These are phyloP conservation scores for Diutina neorugosa DNA, from an alignment of 1,139 yeast species.

Conservation along the genomic window DNA sequence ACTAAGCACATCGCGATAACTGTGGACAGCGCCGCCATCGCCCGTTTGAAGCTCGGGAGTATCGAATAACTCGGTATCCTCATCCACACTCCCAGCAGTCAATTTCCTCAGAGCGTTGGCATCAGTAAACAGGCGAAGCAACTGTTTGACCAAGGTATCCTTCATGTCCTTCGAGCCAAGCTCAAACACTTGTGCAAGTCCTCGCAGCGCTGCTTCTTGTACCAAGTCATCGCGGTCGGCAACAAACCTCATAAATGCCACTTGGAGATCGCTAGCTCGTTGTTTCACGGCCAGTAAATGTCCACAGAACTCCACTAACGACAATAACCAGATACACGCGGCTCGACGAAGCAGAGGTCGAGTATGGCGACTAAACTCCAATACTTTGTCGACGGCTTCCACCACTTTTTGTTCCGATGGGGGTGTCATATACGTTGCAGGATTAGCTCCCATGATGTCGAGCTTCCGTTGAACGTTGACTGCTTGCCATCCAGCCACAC, in stretches of 20 bases:
- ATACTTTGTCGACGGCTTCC: conserved; percentile 31
- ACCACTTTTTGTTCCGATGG: conserved; percentile 15
- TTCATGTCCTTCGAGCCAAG: conserved; percentile 57
- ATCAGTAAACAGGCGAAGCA: conserved; percentile 72
- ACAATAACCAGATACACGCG: conserved; percentile 77
- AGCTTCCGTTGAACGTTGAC: conserved; percentile 32
- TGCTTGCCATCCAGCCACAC: conserved; percentile 72
- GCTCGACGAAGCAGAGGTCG: conserved; percentile 69
- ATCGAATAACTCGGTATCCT: conserved; percentile 77
- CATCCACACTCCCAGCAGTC: conserved; percentile 59
- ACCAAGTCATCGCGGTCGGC: conserved; percentile 73
- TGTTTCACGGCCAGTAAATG: conserved; percentile 28
- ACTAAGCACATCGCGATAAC: conserved; percentile 74
- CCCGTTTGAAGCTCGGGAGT: conserved; percentile 70
- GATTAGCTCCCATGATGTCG: conserved; percentile 32
- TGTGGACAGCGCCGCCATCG: conserved; percentile 68
- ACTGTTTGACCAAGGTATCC: conserved; percentile 63
- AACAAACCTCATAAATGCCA: conserved; percentile 60
- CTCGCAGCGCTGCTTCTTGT: conserved; percentile 88
- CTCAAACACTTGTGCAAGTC: conserved; percentile 73
- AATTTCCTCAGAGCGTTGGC: conserved; percentile 36
- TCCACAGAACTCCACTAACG: conserved; percentile 66
- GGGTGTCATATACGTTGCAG: conserved; percentile 8
- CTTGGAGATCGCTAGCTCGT: conserved; percentile 48
- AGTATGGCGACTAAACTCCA: conserved; percentile 45